phyloP scores from a whole-genome alignment of 352 stramenopile species.

The Phytophthora ohioensis region DNA sequence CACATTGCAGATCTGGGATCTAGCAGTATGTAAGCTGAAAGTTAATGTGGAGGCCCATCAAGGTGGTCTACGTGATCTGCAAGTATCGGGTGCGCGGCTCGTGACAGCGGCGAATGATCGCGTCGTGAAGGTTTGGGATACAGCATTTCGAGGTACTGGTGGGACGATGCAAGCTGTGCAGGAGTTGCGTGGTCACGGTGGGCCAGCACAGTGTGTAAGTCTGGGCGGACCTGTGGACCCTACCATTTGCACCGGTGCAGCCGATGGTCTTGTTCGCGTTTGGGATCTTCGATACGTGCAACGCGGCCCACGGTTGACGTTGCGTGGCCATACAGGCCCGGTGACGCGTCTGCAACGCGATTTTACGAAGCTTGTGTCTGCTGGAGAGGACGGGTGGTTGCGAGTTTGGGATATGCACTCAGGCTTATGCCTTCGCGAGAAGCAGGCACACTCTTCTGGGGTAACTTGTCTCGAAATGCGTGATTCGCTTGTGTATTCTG shows the following conservation, averaged over 20 bases:
- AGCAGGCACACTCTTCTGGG: conserved; percentile 62
- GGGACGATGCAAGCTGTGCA: conserved; percentile 55
- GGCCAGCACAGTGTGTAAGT: conserved; percentile 73
- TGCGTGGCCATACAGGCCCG: conserved; percentile 58
- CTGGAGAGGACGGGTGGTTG: conserved; percentile 75
- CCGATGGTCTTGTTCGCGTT: conserved; percentile 79
- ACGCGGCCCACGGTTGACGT: conserved; percentile 67
- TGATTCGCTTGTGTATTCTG: conserved; percentile 74
- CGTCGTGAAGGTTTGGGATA: conserved; percentile 84
- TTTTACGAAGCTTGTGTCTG: conserved; percentile 84
- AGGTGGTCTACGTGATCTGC: conserved; percentile 64
- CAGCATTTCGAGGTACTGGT: conserved; percentile 56
- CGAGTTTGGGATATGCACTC: conserved; percentile 87
- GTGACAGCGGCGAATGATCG: conserved; percentile 82
- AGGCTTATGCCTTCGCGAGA: conserved; percentile 68
- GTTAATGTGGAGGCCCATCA: conserved; percentile 66
- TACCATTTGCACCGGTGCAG: conserved; percentile 79
- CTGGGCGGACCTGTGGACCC: conserved; percentile 78
- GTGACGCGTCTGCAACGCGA: conserved; percentile 80
- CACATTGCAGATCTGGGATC: conserved; percentile 80
- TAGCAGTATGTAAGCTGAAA: conserved; percentile 61
- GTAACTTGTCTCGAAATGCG: conserved; percentile 71
- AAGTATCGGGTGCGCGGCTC: conserved; percentile 76
- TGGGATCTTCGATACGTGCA: conserved; percentile 86
- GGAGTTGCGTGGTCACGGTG: conserved; percentile 65